Evolutionary conservation across 768 basidiomycete species (phyloP).

Genomic region (Lepiota brunneoincarnata): DNA sequence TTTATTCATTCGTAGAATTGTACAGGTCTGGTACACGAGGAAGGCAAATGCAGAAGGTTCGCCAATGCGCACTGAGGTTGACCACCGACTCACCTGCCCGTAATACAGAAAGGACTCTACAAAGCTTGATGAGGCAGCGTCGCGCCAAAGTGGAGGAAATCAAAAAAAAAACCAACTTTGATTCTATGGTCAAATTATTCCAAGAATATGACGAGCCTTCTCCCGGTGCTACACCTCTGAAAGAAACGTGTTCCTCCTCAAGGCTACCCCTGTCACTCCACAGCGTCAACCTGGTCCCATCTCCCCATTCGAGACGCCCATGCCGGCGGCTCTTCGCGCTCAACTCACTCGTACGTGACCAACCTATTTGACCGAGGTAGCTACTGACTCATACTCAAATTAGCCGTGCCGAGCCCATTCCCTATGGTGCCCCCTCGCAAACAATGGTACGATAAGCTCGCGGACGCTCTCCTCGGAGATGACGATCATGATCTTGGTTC

Average conservation of each 20-base stretch:
- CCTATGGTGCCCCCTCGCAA: constrained; percentile 54
- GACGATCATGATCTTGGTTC: constrained; percentile 49
- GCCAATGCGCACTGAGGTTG: constrained; percentile 13
- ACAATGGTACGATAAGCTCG: constrained; percentile 85
- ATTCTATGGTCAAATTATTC: constrained; percentile 85
- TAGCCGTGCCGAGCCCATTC: constrained; percentile 26
- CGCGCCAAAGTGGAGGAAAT: constrained; percentile 90
- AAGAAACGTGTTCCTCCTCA: constrained; percentile 34
- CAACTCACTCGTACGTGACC: constrained; percentile 25
- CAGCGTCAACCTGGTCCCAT: constrained; percentile 24
- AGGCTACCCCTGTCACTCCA: constrained; percentile 28
- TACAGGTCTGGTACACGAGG: constrained; percentile 80
- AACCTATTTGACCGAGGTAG: neutral
- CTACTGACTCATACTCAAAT: constrained; percentile 10
- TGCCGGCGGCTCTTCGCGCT: constrained; percentile 21
- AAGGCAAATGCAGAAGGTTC: constrained; percentile 81
- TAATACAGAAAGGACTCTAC: constrained; percentile 77
- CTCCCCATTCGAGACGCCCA: constrained; percentile 22
- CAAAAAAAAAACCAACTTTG: constrained; percentile 97
- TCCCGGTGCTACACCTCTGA: constrained; percentile 38
- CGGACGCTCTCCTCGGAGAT: constrained; percentile 83
- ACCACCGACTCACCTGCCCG: neutral
- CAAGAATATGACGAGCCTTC: constrained; percentile 80
- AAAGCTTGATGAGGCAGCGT: constrained; percentile 70
- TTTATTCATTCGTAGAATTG: constrained; percentile 73